phyloP scores from a whole-genome alignment of 2,329 filamentous ascomycete genomes.

The Talaromyces sp. region DNA sequence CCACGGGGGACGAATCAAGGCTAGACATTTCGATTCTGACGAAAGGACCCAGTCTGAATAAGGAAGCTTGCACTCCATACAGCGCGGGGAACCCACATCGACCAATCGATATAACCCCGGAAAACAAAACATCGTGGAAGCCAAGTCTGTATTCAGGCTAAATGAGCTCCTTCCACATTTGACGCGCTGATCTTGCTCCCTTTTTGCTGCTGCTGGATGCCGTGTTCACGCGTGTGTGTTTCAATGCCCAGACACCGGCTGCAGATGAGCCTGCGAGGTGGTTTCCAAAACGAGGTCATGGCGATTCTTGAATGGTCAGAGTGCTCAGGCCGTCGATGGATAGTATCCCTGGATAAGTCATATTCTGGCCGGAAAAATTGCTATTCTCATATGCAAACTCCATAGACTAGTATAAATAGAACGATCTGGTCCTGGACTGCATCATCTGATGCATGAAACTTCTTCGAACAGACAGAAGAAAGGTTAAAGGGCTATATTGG shows the following conservation, averaged over 20 bases:
- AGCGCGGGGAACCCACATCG: not conserved
- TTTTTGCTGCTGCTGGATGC: not conserved
- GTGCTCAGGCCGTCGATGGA: not conserved
- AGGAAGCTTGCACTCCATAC: not conserved
- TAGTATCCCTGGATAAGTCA: not conserved
- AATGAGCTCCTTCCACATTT: not conserved
- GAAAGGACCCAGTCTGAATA: not conserved
- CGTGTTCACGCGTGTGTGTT: not conserved
- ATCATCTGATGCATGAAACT: not conserved
- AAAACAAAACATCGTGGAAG: not conserved
- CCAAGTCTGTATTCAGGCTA: constrained; percentile 4
- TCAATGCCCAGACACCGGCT: not conserved
- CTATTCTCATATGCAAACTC: not conserved
- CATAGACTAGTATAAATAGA: not conserved
- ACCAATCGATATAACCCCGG: not conserved
- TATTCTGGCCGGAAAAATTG: not conserved
- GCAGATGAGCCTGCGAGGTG: not conserved
- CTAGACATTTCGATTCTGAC: not conserved
- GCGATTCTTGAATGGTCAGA: not conserved
- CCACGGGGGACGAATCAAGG: constrained; percentile 4
- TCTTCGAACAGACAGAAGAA: not conserved
- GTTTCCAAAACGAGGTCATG: not conserved
- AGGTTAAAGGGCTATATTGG: not conserved
- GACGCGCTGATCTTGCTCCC: not conserved
- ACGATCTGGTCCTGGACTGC: not conserved